Percentiles rank a stretch among this genome's conserved stretches.
Conservation (phyloP, 73 alveolate species). For the Tetrahymena borealis region DNA sequence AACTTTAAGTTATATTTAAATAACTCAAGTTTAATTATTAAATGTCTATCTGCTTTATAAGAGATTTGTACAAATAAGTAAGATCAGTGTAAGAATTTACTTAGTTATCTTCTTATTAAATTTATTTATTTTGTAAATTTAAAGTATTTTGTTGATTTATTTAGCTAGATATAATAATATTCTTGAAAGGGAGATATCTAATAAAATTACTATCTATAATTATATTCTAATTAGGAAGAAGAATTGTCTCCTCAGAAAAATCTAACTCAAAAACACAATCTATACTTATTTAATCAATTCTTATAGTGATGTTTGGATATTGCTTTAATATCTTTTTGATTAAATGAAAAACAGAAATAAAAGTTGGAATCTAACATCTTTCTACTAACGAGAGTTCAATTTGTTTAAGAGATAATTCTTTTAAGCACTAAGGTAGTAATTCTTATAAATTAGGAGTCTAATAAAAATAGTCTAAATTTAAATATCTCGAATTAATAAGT, state of each 20-base stretch:
- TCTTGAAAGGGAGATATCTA: neutral
- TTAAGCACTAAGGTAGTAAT: neutral
- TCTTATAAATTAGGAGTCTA: neutral
- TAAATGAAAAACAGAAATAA: neutral
- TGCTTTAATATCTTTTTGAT: too few relatives aligned
- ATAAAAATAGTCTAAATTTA: too few relatives aligned
- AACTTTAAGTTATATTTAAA: too few relatives aligned
- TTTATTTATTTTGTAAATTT: too few relatives aligned
- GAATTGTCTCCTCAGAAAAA: neutral
- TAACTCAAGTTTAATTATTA: neutral
- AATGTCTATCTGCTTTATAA: neutral
- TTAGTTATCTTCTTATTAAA: too few relatives aligned
- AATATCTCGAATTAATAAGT: neutral
- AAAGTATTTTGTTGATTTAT: too few relatives aligned
- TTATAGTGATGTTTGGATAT: neutral
- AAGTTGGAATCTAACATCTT: neutral
- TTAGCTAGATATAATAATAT: too few relatives aligned
- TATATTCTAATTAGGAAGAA: too few relatives aligned
- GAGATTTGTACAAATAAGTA: too few relatives aligned
- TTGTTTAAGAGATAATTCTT: neutral
- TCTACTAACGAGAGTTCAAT: neutral
- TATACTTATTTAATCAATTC: neutral
- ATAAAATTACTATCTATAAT: neutral
- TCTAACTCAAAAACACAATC: neutral
- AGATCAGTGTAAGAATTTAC: neutral